Conservation (phyloP, 768 basidiomycete genomes). For the Lepiota brunneoincarnata region DNA sequence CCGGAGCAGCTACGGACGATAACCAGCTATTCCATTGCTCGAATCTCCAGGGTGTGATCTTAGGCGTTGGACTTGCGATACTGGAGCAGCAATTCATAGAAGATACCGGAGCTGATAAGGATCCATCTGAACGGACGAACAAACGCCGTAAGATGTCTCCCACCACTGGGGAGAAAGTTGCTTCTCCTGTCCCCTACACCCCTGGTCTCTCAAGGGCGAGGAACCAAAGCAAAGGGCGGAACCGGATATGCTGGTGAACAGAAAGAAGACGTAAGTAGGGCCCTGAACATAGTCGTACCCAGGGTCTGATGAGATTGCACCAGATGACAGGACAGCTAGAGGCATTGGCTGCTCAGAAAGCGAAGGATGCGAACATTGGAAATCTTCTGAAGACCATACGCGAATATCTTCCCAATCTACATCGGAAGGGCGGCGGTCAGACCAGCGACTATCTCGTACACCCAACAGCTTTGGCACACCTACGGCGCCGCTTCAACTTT, state of each 20-base stretch:
- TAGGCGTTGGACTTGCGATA: slow-evolving; percentile 89
- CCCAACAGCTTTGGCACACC: slow-evolving; percentile 88
- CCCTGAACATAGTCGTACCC: not conserved
- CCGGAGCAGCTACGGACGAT: slow-evolving; percentile 16
- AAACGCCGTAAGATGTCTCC: slow-evolving; percentile 47
- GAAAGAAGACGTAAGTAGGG: slow-evolving; percentile 75
- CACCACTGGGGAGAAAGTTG: slow-evolving; percentile 50
- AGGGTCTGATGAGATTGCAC: slow-evolving; percentile 2
- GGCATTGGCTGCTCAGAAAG: slow-evolving; percentile 68
- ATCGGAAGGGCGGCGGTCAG: slow-evolving; percentile 70
- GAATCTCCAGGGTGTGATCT: slow-evolving; percentile 83
- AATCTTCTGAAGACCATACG: slow-evolving; percentile 68
- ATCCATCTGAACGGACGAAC: slow-evolving; percentile 32
- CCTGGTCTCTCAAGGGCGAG: slow-evolving; percentile 28
- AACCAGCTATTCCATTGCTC: slow-evolving; percentile 80
- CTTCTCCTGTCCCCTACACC: slow-evolving; percentile 36
- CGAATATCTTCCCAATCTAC: slow-evolving; percentile 80
- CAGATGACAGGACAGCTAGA: slow-evolving; percentile 81
- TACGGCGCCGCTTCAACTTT: slow-evolving; percentile 87
- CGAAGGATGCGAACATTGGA: slow-evolving; percentile 74
- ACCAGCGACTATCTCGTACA: slow-evolving; percentile 92
- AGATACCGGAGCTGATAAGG: slow-evolving; percentile 24
- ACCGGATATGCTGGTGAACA: slow-evolving; percentile 84
- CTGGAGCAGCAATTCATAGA: slow-evolving; percentile 69
- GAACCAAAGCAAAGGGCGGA: slow-evolving; percentile 74